Percentiles rank a stretch among this genome's conserved stretches.
Evolutionary conservation across 2,329 filamentous ascomycete species (phyloP).

Genomic region (Leptosphaerulina australis): DNA sequence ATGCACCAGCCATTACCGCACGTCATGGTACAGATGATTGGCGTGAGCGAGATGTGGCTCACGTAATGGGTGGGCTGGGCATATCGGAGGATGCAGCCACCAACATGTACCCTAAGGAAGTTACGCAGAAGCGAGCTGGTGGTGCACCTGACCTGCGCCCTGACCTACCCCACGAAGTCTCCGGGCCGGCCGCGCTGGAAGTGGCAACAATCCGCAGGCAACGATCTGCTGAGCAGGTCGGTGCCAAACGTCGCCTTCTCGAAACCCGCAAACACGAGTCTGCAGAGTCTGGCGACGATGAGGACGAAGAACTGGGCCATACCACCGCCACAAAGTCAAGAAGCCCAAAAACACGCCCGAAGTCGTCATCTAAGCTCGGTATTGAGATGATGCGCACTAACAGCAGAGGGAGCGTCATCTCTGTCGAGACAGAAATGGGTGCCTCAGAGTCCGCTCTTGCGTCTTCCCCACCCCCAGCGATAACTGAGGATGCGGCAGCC

Average conservation of each 20-base stretch:
- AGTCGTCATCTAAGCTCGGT: slow-evolving; percentile 75
- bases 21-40: slow-evolving; percentile 78
- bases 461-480: slow-evolving; percentile 49
- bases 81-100: slow-evolving; percentile 69
- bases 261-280: slow-evolving; percentile 76
- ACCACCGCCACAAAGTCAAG: slow-evolving; percentile 38
- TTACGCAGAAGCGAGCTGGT: slow-evolving; percentile 41
- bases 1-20: slow-evolving; percentile 75
- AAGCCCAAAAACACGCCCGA: slow-evolving; percentile 57
- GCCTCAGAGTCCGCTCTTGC: slow-evolving; percentile 42
- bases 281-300: slow-evolving; percentile 88
- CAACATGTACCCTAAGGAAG: slow-evolving; percentile 42
- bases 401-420: slow-evolving; percentile 78
- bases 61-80: slow-evolving; percentile 69
- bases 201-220: slow-evolving; percentile 60
- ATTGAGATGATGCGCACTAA: slow-evolving; percentile 99
- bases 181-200: slow-evolving; percentile 66
- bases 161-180: slow-evolving; percentile 53
- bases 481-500: slow-evolving; percentile 49
- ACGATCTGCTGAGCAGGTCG: slow-evolving; percentile 74
- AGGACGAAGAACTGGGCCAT: slow-evolving; percentile 85
- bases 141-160: slow-evolving; percentile 36
- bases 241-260: slow-evolving; percentile 73
- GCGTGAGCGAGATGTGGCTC: slow-evolving; percentile 64
- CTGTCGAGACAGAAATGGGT: slow-evolving; percentile 52